Evolutionary conservation across 1,284 basidiomycete genomes (phyloP).

Genomic region (Austropuccinia psidii): DNA sequence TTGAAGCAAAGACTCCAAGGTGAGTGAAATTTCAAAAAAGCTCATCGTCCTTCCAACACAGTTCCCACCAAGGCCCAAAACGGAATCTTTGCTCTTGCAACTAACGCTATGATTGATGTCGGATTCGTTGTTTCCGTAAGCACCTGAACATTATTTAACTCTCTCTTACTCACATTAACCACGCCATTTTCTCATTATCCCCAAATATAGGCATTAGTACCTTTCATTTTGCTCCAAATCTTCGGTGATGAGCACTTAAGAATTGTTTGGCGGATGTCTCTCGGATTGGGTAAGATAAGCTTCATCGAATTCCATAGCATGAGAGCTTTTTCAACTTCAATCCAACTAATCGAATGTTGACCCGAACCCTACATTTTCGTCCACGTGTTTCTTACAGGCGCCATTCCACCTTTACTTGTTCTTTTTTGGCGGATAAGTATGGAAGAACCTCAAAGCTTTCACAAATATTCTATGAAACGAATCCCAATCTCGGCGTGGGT

Average conservation of each 20-base stretch:
- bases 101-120: slow-evolving; percentile 74
- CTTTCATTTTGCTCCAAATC: slow-evolving; percentile 44
- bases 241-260: slow-evolving; percentile 71
- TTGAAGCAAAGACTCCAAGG: slow-evolving; percentile 46
- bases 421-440: slow-evolving; percentile 46
- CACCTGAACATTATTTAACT: not conserved
- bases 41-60: not conserved
- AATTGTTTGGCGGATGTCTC: slow-evolving; percentile 76
- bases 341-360: too few species aligned
- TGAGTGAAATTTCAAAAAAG: slow-evolving; percentile 73
- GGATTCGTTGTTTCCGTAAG: slow-evolving; percentile 69
- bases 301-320: not conserved
- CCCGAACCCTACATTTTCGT: slow-evolving; percentile 34
- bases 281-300: slow-evolving; percentile 74
- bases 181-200: not conserved
- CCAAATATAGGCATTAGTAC: slow-evolving; percentile 26
- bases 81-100: slow-evolving; percentile 25
- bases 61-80: slow-evolving; percentile 28
- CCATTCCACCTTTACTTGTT: slow-evolving; percentile 45
- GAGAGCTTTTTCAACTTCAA: slow-evolving; percentile 50
- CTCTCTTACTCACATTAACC: not conserved
- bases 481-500: slow-evolving; percentile 40
- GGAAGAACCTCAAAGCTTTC: slow-evolving; percentile 44
- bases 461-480: slow-evolving; percentile 43
- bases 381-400: slow-evolving; percentile 38